Evolutionary conservation across 2,329 filamentous ascomycete species (phyloP).

Genomic region (Podosphaera xanthii): DNA sequence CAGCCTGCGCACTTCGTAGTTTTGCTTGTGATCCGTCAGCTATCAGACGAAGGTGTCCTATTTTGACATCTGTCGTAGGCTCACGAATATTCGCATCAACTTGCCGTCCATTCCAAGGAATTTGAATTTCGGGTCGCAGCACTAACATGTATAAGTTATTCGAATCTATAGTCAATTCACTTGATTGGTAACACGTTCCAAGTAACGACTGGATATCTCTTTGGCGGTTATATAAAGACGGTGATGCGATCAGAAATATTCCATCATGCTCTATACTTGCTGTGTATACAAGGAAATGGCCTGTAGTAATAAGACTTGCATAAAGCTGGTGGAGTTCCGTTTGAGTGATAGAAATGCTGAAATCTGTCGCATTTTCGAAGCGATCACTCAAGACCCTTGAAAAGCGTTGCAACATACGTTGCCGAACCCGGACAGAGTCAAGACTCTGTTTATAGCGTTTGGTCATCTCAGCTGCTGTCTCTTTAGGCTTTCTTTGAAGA

Average conservation of each 20-base stretch:
- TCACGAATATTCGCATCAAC: constrained; percentile 50
- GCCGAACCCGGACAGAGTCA: constrained; percentile 85
- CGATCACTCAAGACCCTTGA: constrained; percentile 74
- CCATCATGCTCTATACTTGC: constrained; percentile 48
- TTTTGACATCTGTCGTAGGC: constrained; percentile 63
- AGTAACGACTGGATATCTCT: constrained; percentile 73
- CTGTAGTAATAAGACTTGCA: constrained; percentile 56
- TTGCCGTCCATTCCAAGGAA: constrained; percentile 63
- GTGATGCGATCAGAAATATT: constrained; percentile 67
- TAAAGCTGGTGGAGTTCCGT: constrained; percentile 55
- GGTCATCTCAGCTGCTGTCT: constrained; percentile 73
- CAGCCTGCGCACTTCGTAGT: constrained; percentile 53
- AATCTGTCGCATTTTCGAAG: constrained; percentile 93
- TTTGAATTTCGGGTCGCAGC: constrained; percentile 53
- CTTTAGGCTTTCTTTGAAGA: constrained; percentile 61
- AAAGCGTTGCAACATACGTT: constrained; percentile 91
- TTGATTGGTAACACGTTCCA: constrained; percentile 51
- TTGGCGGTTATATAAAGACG: constrained; percentile 48
- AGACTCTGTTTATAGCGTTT: constrained; percentile 90
- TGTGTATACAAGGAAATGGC: constrained; percentile 70
- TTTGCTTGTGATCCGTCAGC: constrained; percentile 67
- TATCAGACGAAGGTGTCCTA: constrained; percentile 67
- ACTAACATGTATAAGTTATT: constrained; percentile 70
- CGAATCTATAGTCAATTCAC: constrained; percentile 48
- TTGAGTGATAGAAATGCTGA: constrained; percentile 54